Base-by-base conservation (phyloP, 805 yeast species). In the Zygosaccharomyces bisporus region DNA sequence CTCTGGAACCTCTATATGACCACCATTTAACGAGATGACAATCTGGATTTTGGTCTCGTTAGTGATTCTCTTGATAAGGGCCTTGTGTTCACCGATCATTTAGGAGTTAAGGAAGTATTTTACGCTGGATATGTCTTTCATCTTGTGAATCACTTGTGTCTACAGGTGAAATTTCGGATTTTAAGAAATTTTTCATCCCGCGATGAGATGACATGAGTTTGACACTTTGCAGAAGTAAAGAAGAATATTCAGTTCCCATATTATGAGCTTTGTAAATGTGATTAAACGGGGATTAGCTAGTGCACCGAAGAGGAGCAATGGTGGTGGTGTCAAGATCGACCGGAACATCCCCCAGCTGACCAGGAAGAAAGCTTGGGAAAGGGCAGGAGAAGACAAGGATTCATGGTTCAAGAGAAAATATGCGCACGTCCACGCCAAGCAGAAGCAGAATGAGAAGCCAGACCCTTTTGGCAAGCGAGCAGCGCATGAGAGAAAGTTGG, bases 1-100 rank as follows among this genome's bases (percentile, higher is more conserved):
- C 42, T 79, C 69, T 25, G 78, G 79, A 23, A 90, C 65, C 16
- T 73, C 70, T 12, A 90, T 69, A n/a, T 65, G 69, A 3, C 98
- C 98, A 43, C 98, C 98, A 57, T 86, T 91, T 32, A 93, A 69
- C 25, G 84, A 77, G 32, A 93, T 63, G 7, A 91, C 88, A 17
- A 93, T 81, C 64, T 87, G 93, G 57, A 93, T 87, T 63, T 81
- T 86, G 12, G 99, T 93, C 65, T 93, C 99, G 70, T 93, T 93
- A 24, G 99, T 93, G 47, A 76, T 73, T 60, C 99, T 63, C 19
- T 57, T 61, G 4, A 71, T 57, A 24, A 59, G 50, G 3, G 74
- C 72, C 34, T 55, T 56, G 57, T 68, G 66, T 46, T 55, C 57
- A 9, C 56, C 47, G 50, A 50, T 54, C 20, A 3, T 30, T n/a